Base-by-base conservation (phyloP, 2,329 filamentous ascomycete genomes). In the Nothophoma quercina region DNA sequence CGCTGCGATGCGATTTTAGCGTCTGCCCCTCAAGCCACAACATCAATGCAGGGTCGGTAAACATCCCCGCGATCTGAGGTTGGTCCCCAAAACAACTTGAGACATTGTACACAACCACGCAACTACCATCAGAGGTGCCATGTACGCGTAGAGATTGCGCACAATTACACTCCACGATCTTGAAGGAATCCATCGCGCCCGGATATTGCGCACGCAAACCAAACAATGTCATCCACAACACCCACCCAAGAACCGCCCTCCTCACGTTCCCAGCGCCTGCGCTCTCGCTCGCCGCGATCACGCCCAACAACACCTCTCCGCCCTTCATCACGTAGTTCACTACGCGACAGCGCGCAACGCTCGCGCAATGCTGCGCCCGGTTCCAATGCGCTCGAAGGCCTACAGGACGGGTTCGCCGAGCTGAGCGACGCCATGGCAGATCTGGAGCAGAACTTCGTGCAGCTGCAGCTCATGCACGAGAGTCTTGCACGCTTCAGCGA, bases 381-480 rank as follows among this genome's bases (percentile, higher is more conserved):
- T n/a, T 76, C 83, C 4, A 86, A 88, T 53, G 91, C 92, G 0
- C 85, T 98, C 55, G 91, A 93, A 63, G 78, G 83, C 2, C 87
- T 98, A 51, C 93, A 98, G 71, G 91, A 92, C 0, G 88, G 90
- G 12, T 98, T 99, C 74, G 91, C 91, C 12, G 95, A 99, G 77
- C 83, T 99, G 2, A 89, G 91, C 8, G 95, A 99, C 74, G 89
- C 90, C 52, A 93, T 98, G 85, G 91, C 92, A 19, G 95, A 98
- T 67, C 84, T 99, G 8, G 95, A 99, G 79, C 91, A 92, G 55
- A 98, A 99, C 74, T 92, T 98, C 80, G 91, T 96, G 88, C 92
- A 97, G 72, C 87, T 99, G 62, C 93, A 98, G 75, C 79, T 97
- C 58, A 96, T 99, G 88, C 92, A 99, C 70, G 93, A 98, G 79